Conservation (phyloP, 768 basidiomycete species). For the Tylopilus intermedius region DNA sequence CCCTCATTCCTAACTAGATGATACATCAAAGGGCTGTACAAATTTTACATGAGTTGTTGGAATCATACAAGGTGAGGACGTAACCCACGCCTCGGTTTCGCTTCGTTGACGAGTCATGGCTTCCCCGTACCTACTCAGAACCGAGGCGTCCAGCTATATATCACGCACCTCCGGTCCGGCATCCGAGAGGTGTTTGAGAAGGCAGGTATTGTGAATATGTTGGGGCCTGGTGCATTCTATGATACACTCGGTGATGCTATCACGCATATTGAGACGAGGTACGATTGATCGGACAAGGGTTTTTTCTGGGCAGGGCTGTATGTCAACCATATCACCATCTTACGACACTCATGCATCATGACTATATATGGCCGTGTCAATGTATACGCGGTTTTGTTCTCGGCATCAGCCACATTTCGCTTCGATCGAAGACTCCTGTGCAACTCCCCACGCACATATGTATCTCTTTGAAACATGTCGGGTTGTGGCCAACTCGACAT, state of each 20-base stretch:
- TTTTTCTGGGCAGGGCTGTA: neutral
- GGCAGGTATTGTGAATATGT: slow-evolving; percentile 39
- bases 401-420: neutral
- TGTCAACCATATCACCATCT: neutral
- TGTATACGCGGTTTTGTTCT: neutral
- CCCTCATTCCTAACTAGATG: slow-evolving; percentile 3
- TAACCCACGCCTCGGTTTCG: neutral
- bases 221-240: slow-evolving; percentile 43
- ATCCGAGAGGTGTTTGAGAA: slow-evolving; percentile 38
- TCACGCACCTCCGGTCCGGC: slow-evolving; percentile 40
- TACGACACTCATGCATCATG: neutral
- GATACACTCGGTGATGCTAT: slow-evolving; percentile 42
- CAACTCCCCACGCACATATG: too few species aligned
- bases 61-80: slow-evolving; percentile 63
- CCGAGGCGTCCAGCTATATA: slow-evolving; percentile 42
- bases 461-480: neutral
- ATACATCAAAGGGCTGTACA: slow-evolving; percentile 60
- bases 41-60: slow-evolving; percentile 73
- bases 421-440: neutral
- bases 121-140: slow-evolving; percentile 22
- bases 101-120: neutral
- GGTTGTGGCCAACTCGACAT: neutral
- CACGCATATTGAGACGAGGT: slow-evolving; percentile 29
- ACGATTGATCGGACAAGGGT: slow-evolving; percentile 3
- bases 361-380: neutral